Base-by-base conservation (phyloP, 352 stramenopile species). In the Pythium plurisporium region DNA sequence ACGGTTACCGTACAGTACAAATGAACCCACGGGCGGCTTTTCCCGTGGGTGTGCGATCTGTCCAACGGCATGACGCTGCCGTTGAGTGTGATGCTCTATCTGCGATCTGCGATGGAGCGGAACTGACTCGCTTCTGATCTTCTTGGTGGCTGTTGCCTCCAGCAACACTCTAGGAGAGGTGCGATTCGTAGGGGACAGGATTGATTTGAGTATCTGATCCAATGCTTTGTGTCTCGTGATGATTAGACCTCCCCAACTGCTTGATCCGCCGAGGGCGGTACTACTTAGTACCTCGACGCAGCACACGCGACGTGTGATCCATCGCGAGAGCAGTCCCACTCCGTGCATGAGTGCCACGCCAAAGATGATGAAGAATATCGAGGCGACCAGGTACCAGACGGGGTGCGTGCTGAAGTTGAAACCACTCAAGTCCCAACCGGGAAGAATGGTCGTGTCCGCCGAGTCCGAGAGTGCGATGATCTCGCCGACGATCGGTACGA, bases 351-450 rank as follows among this genome's bases (percentile, higher is more conserved):
- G 22, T 22, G 23, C 42, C 12, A 48, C 11, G 8, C 42, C 42
- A 11, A 29, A n/a, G 12, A 48, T 10, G 8, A 48, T 10, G 25
- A 31, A 48, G 19, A 17, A n/a, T 11, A 48, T 19, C 9, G n/a
- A 48, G 9, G 22, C 42, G 2, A 48, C 25, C 2, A 33, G 2
- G 17, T 25, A 48, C 42, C 42, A 48, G 11, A 48, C 42, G 9
- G 42, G 42, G 25, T 48, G 42, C 22, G 42, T 48, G 12, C 42
- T 29, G 20, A 48, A 31, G 25, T 48, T 48, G 17, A 48, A 48
- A 12, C 31, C 31, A n/a, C 22, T 26, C 19, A 33, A n/a, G 25
- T 48, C n/a, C 42, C 42, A 48, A 12, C 42, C 42, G 4, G 42
- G 19, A 9, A 48, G 15, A 19, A 25, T 9, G 42, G 20, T 48